Base-by-base conservation (phyloP, 176 grass and related monocot species). In the Echinochloa phyllopogon region DNA sequence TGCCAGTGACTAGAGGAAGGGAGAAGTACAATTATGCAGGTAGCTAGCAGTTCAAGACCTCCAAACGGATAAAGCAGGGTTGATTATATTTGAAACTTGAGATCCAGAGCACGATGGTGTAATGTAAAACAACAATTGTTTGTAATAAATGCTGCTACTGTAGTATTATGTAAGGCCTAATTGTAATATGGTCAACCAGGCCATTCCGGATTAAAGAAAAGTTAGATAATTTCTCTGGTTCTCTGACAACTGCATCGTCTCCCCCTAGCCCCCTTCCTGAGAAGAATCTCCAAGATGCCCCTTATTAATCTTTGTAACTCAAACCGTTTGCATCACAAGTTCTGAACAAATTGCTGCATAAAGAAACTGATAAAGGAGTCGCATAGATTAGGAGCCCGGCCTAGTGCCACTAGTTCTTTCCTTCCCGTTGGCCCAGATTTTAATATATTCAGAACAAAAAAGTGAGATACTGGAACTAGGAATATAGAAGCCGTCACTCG, bases 161-260 rank as follows among this genome's bases (percentile, higher is more conserved):
- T 33, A 33, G 29, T 33, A 53, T 8, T 39, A 58, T 36, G 38
- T 50, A 85, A 44, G 45, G 21, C 69, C 69, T 56, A 21, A 33
- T 33, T 33, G 29, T 33, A 33, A 57, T 52, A 75, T 12, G 59
- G 60, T 68, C 87, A 85, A 67, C 50, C 52, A 17, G 29, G 49
- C n/a, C 27, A 88, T 47, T 47, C 37, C 7, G 2, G 43, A n/a
- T 7, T 67, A 42, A 80, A 59, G 41, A 81, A 68, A 57, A 29
- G 12, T 17, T 9, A 8, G 50, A 37, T 47, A 66, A 3, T 36
- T 4, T 11, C 9, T 11, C 67, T 57, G 2, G 40, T 42, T 61
- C 41, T 76, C 63, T 85, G 87, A 80, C 60, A 80, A 49, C 6
- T 24, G 75, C 87, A 80, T 72, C 62, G 61, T 10, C 39, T 75